phyloP scores from a whole-genome alignment of 2,329 filamentous ascomycete genomes.

The Ophiosphaerella narmari region DNA sequence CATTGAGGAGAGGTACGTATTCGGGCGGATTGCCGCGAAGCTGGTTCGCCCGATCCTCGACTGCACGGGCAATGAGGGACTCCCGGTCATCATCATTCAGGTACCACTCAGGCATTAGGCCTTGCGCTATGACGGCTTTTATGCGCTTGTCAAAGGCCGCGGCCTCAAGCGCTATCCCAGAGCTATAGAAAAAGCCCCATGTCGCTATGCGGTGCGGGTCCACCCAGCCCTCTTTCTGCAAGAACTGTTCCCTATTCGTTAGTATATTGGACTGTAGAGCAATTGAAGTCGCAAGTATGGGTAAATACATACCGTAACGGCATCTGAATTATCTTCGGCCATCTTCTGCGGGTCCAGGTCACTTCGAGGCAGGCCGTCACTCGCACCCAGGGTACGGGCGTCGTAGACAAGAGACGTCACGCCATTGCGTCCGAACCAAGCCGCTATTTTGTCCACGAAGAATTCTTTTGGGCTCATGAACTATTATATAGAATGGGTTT shows the following conservation, averaged over 20 bases:
- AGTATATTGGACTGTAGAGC: slow-evolving; percentile 1
- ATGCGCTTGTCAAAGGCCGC: slow-evolving; percentile 8
- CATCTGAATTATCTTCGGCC: slow-evolving; percentile 6
- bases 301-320: slow-evolving; percentile 3
- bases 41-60: slow-evolving; percentile 7
- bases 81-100: not conserved
- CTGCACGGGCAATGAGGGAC: slow-evolving; percentile 1
- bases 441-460: slow-evolving; percentile 16
- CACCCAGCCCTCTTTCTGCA: slow-evolving; percentile 5
- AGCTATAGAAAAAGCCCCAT: slow-evolving; percentile 6
- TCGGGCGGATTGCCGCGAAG: slow-evolving; percentile 1
- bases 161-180: slow-evolving; percentile 4
- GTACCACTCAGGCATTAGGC: slow-evolving; percentile 2
- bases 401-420: slow-evolving; percentile 42
- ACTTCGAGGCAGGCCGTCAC: slow-evolving; percentile 41
- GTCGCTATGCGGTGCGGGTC: slow-evolving; percentile 5
- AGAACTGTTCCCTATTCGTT: not conserved
- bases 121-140: slow-evolving; percentile 4
- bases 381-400: slow-evolving; percentile 37
- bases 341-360: slow-evolving; percentile 36
- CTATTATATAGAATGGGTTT: not conserved
- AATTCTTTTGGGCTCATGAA: slow-evolving; percentile 2
- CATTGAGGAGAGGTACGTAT: slow-evolving; percentile 7
- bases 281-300: slow-evolving; percentile 1
- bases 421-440: slow-evolving; percentile 20